These are phyloP conservation scores for Stephania yunnanensis DNA, from an alignment of 164 flowering plant genomes.

Conservation along the genomic window DNA sequence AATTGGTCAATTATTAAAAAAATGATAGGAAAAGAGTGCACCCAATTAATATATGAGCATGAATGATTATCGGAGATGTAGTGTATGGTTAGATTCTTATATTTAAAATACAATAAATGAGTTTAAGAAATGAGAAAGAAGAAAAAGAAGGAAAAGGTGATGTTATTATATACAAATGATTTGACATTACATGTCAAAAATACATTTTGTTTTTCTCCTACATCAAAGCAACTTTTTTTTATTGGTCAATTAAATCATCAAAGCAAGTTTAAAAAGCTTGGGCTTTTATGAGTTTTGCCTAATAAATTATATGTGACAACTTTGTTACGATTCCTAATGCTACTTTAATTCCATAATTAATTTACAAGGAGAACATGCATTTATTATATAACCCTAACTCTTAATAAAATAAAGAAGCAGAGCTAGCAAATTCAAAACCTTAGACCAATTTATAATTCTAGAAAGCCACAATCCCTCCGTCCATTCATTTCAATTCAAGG, in stretches of 20 bases:
- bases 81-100: not conserved
- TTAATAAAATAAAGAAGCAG: not conserved
- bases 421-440: not conserved
- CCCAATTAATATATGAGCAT: not conserved
- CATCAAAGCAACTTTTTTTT: not conserved
- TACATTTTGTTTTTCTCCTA: not conserved
- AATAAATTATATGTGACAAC: constrained; percentile 1
- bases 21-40: not conserved
- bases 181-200: not conserved
- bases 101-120: not conserved
- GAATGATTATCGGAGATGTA: not conserved
- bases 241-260: not conserved
- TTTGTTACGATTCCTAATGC: too few relatives aligned
- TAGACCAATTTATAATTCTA: not conserved
- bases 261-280: not conserved
- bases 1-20: not conserved
- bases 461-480: not conserved
- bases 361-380: not conserved
- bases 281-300: not conserved
- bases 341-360: not conserved
- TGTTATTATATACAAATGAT: not conserved
- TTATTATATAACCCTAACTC: not conserved
- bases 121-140: too few relatives aligned
- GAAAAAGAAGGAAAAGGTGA: not conserved
- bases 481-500: not conserved